These are phyloP conservation scores for Lentinula sp. DNA, from an alignment of 768 basidiomycete genomes.

Conservation along the genomic window DNA sequence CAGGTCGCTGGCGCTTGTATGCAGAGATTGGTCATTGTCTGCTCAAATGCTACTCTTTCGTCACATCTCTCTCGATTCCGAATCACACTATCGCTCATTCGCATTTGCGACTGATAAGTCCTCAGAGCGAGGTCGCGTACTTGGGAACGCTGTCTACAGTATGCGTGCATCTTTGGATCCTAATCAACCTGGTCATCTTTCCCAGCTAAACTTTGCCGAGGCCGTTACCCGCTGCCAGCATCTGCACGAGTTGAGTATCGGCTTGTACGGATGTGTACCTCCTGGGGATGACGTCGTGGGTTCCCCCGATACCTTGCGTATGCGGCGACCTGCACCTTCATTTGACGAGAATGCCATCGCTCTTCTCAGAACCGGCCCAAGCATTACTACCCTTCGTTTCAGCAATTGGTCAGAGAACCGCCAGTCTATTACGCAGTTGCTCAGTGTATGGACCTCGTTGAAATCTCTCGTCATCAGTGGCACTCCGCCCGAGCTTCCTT, in stretches of 20 bases:
- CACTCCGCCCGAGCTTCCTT: slow-evolving; percentile 42
- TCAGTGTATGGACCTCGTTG: slow-evolving; percentile 58
- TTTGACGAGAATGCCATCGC: slow-evolving; percentile 49
- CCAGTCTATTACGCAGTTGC: slow-evolving; percentile 50
- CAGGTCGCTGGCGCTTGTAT: slow-evolving; percentile 37
- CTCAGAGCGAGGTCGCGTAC: slow-evolving; percentile 40
- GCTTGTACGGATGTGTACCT: slow-evolving; percentile 52
- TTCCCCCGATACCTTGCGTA: slow-evolving; percentile 37
- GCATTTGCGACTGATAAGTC: slow-evolving; percentile 40
- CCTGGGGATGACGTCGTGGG: slow-evolving; percentile 48
- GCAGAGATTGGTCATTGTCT: slow-evolving; percentile 56
- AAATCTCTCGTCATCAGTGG: slow-evolving; percentile 53
- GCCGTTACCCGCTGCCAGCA: slow-evolving; percentile 57
- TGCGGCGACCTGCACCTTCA: slow-evolving; percentile 44
- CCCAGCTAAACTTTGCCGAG: slow-evolving; percentile 49
- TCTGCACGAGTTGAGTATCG: slow-evolving; percentile 46
- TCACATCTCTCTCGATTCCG: slow-evolving; percentile 47
- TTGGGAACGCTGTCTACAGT: slow-evolving; percentile 47
- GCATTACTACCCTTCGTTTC: slow-evolving; percentile 49
- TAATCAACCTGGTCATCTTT: slow-evolving; percentile 57
- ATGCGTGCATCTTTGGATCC: slow-evolving; percentile 58
- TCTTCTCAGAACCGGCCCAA: slow-evolving; percentile 49
- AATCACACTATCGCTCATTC: slow-evolving; percentile 51
- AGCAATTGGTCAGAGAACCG: slow-evolving; percentile 69
- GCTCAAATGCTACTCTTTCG: slow-evolving; percentile 64